phyloP scores from a whole-genome alignment of 352 stramenopile species.

The Elongisporangium senticosum region DNA sequence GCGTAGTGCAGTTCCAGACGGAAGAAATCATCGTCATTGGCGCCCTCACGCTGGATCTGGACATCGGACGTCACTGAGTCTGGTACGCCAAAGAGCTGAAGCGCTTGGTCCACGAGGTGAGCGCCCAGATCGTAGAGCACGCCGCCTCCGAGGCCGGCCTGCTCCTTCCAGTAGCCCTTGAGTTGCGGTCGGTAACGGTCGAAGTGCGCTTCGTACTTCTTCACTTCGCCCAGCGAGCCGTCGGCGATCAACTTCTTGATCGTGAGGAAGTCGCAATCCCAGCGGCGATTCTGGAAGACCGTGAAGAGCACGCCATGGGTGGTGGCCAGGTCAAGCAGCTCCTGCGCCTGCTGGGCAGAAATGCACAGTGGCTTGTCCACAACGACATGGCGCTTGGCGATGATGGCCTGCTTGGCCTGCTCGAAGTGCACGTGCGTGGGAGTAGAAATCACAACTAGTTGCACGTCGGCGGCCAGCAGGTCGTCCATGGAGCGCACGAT shows the following conservation, averaged over 20 bases:
- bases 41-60: slow-evolving; percentile 65
- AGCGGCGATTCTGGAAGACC: slow-evolving; percentile 76
- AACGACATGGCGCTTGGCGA: slow-evolving; percentile 69
- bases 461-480: slow-evolving; percentile 47
- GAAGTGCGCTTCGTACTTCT: slow-evolving; percentile 56
- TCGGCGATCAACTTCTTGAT: slow-evolving; percentile 38
- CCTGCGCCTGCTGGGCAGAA: slow-evolving; percentile 39
- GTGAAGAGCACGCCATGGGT: slow-evolving; percentile 55
- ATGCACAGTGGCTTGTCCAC: slow-evolving; percentile 74
- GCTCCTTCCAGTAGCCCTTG: slow-evolving; percentile 81
- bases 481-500: slow-evolving; percentile 74
- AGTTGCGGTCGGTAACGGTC: slow-evolving; percentile 62
- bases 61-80: slow-evolving; percentile 47
- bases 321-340: slow-evolving; percentile 41
- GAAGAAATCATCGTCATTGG: slow-evolving; percentile 73
- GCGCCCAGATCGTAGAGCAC: slow-evolving; percentile 69
- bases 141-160: slow-evolving; percentile 42
- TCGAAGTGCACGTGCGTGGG: slow-evolving; percentile 71
- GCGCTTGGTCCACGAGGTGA: slow-evolving; percentile 61
- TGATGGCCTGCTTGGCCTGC: slow-evolving; percentile 61
- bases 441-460: slow-evolving; percentile 71
- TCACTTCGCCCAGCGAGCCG: slow-evolving; percentile 43
- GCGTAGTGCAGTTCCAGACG: slow-evolving; percentile 59
- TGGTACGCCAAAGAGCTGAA: slow-evolving; percentile 57
- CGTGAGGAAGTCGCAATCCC: slow-evolving; percentile 74